phyloP scores from a whole-genome alignment of 768 basidiomycete species.

The Tulasnella sp. region DNA sequence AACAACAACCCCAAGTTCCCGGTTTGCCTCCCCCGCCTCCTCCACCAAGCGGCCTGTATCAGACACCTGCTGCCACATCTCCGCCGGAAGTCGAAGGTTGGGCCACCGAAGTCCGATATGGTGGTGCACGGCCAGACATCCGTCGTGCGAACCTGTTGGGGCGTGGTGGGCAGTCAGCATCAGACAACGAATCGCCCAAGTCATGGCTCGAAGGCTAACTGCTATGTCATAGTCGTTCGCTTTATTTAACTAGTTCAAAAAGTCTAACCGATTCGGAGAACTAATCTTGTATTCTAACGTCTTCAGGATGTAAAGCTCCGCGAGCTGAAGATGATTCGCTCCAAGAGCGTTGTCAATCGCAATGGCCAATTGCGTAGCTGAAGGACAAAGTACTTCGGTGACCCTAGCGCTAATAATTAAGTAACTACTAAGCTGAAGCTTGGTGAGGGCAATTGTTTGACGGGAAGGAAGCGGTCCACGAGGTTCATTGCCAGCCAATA shows the following conservation, averaged over 20 bases:
- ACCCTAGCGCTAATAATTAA: background rate
- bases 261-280: background rate
- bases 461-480: constrained; percentile 7
- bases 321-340: background rate
- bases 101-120: constrained; percentile 70
- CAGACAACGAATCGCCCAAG: background rate
- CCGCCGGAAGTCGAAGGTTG: constrained; percentile 71
- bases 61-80: constrained; percentile 40
- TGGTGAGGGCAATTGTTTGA: background rate
- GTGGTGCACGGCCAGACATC: constrained; percentile 70
- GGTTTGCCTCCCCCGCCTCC: background rate
- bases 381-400: background rate
- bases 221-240: background rate
- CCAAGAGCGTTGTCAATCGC: background rate
- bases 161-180: background rate
- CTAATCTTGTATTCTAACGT: background rate
- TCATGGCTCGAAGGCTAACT: background rate
- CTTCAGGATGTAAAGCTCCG: background rate
- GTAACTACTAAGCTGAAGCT: background rate
- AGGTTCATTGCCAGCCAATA: too few relatives aligned
- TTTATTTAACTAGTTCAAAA: background rate
- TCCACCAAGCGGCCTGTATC: constrained; percentile 16
- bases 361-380: background rate
- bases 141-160: background rate
- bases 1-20: constrained; percentile 31